These are phyloP conservation scores for Penicillium brevicompactum DNA, from an alignment of 2,329 filamentous ascomycete genomes.

Conservation along the genomic window DNA sequence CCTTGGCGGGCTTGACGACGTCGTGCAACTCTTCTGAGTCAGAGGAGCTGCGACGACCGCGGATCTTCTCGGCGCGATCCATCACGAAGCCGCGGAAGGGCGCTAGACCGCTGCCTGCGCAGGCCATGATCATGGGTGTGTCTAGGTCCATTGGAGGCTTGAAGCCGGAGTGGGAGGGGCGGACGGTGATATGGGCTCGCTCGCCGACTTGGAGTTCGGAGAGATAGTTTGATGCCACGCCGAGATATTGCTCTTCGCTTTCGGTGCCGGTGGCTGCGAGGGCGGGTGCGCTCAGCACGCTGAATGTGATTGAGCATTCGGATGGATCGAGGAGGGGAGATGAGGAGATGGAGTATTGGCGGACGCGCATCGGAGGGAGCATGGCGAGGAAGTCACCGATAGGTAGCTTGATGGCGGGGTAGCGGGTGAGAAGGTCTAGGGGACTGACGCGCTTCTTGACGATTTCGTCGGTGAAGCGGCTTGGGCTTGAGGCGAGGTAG, in stretches of 20 bases:
- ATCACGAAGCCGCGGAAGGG: conserved; percentile 67
- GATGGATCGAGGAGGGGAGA: conserved; percentile 64
- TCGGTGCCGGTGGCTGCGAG: conserved; percentile 46
- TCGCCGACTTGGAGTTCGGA: conserved; percentile 43
- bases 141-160: conserved; percentile 36
- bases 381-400: conserved; percentile 70
- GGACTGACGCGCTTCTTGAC: conserved; percentile 56
- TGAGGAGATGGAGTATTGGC: conserved; percentile 80
- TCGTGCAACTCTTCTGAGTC: conserved; percentile 13
- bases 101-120: conserved; percentile 56
- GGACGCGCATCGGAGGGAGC: conserved; percentile 74
- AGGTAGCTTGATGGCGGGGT: conserved; percentile 61
- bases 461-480: conserved; percentile 51
- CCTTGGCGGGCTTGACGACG: conserved; percentile 30
- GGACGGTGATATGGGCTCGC: conserved; percentile 36
- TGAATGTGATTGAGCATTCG: conserved; percentile 67
- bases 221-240: conserved; percentile 65
- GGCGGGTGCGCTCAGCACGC: conserved; percentile 62
- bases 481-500: conserved; percentile 33
- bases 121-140: conserved; percentile 44
- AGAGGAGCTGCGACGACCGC: conserved; percentile 24
- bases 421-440: conserved; percentile 70
- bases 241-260: conserved; percentile 52
- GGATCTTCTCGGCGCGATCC: conserved; percentile 54
- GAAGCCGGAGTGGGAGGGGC: conserved; percentile 39